Evolutionary conservation across 495 filamentous ascomycete genomes (phyloP), one percentile per base, ranked within the genome.

Genomic region (Tetracladium setigerum): DNA sequence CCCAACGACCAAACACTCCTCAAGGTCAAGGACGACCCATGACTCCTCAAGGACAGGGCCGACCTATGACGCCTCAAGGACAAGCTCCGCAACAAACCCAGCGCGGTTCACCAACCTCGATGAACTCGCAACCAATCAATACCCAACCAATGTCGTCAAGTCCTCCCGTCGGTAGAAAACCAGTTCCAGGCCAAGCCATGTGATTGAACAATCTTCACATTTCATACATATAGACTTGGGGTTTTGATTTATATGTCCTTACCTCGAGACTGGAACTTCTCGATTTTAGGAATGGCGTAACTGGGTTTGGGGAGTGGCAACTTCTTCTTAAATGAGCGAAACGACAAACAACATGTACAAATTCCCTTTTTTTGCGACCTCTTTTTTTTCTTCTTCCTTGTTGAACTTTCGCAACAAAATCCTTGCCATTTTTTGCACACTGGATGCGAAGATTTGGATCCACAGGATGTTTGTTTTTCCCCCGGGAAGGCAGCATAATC

Each of bases 101-200:
- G 19, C 60, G 63, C 56, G 62, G 62, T 48, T 13, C 12, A 17
- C 38, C 38, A 17, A 41, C 12, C n/a, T 5, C 22, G 7, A 27
- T 27, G 22, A 27, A 27, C 22, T 27, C 22, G 3, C 22, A 3
- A 27, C 22, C 22, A 27, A 27, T 3, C 41, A 55, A 63, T n/a
- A 65, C 60, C 42, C 51, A 67, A 44, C 69, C 67, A 36, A 72
- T 76, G 74, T 76, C 73, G 70, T 10, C 73, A 78, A 43, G 69
- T 17, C 73, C 77, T 7, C 54, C 59, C 2, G 57, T 70, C 30
- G 62, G 54, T 39, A 63, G 69, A 33, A 76, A 73, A 49, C 72
- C 71, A 17, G 64, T 69, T 41, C 63, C 67, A 4, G 71, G 71
- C 40, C 72, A 74, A 57, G 73, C 75, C 17, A 65, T 70, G 34